Conservation (phyloP, 2,329 filamentous ascomycete genomes). For the Pyrenochaeta sp. region DNA sequence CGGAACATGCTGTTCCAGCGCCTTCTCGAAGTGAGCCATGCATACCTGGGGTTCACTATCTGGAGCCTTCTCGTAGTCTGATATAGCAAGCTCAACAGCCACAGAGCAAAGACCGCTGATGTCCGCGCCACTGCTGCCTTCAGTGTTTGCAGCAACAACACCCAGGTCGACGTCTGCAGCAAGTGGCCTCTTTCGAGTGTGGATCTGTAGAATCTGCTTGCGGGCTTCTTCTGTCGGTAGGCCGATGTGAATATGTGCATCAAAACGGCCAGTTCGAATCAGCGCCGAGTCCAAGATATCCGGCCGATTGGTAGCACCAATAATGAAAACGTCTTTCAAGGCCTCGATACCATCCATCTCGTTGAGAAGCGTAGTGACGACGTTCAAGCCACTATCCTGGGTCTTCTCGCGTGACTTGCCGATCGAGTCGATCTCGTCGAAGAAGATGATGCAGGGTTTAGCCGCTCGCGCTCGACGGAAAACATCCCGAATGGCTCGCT, state of each 20-base stretch:
- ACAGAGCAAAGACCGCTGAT: constrained; percentile 66
- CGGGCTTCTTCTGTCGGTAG: constrained; percentile 77
- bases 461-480: constrained; percentile 87
- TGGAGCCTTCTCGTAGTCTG: constrained; percentile 34
- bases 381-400: constrained; percentile 71
- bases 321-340: constrained; percentile 80
- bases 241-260: constrained; percentile 84
- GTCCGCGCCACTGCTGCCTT: constrained; percentile 87
- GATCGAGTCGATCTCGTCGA: constrained; percentile 94
- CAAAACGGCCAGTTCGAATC: constrained; percentile 84
- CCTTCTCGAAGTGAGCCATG: constrained; percentile 60
- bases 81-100: constrained; percentile 48
- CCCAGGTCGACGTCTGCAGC: constrained; percentile 70
- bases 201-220: constrained; percentile 76
- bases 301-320: constrained; percentile 91
- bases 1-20: constrained; percentile 48
- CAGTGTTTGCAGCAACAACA: constrained; percentile 68
- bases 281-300: constrained; percentile 86
- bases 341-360: constrained; percentile 96
- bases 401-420: constrained; percentile 63
- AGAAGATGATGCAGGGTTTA: constrained; percentile 92
- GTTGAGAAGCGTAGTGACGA: constrained; percentile 86
- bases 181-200: constrained; percentile 68
- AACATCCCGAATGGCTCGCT: constrained; percentile 82
- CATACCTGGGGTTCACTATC: constrained; percentile 37